Percentiles rank a stretch among this genome's conserved stretches.
Conservation (phyloP, 2,329 filamentous ascomycete species). For the Ceratocystis ficicola region DNA sequence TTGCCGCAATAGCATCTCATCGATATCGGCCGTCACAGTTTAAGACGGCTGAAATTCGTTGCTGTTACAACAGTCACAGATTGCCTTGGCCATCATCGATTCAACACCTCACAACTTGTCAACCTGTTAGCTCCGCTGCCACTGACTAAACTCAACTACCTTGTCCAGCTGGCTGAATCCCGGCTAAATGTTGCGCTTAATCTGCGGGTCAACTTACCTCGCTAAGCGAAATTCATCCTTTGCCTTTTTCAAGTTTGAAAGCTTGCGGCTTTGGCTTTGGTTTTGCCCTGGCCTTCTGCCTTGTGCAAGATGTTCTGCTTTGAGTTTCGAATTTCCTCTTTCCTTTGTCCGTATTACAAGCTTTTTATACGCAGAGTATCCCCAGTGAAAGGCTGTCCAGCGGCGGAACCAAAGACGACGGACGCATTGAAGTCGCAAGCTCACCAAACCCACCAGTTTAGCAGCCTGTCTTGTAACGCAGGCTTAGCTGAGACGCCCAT, state of each 20-base stretch:
- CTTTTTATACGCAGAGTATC: neutral
- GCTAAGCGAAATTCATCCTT: constrained; percentile 4
- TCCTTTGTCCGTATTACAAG: neutral
- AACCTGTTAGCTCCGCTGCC: neutral
- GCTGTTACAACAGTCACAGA: neutral
- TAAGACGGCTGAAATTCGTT: neutral
- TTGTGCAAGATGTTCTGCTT: neutral
- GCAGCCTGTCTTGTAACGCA: neutral
- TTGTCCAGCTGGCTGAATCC: neutral
- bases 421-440: neutral
- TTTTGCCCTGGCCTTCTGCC: neutral
- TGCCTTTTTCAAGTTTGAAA: neutral
- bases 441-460: neutral
- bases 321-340: neutral
- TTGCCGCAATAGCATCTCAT: neutral
- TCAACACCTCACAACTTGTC: neutral
- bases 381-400: neutral
- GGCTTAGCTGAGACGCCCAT: neutral
- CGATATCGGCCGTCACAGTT: neutral
- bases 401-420: neutral
- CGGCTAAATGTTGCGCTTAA: constrained; percentile 1
- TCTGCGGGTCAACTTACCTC: neutral
- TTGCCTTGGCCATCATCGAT: neutral
- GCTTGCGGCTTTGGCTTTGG: constrained; percentile 1
- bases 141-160: neutral